Evolutionary conservation across 2,329 filamentous ascomycete genomes (phyloP).

Genomic region (Alternaria longipes): DNA sequence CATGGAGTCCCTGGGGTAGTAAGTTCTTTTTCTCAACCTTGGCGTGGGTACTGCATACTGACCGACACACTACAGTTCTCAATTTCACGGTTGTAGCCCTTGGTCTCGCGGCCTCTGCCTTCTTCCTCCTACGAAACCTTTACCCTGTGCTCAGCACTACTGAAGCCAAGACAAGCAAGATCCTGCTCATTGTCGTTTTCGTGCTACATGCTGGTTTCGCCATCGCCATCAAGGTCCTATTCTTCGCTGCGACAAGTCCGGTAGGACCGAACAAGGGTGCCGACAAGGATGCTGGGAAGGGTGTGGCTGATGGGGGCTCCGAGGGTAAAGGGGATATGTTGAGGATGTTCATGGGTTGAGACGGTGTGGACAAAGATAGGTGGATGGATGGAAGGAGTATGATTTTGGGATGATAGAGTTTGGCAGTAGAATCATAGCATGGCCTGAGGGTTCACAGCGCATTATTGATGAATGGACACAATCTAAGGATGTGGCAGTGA

Average conservation of each 20-base stretch:
- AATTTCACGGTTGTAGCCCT: slow-evolving; percentile 95
- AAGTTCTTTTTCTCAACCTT: slow-evolving; percentile 27
- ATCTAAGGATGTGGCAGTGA: neutral
- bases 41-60: neutral
- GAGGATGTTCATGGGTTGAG: slow-evolving; percentile 16
- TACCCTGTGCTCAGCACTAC: slow-evolving; percentile 89
- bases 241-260: slow-evolving; percentile 75
- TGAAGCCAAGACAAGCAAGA: slow-evolving; percentile 89
- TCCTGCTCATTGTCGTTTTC: slow-evolving; percentile 84
- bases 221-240: slow-evolving; percentile 93
- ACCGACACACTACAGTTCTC: slow-evolving; percentile 60
- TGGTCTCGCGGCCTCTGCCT: slow-evolving; percentile 50
- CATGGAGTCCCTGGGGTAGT: slow-evolving; percentile 83
- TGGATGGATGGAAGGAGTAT: neutral
- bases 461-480: neutral
- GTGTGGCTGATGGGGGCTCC: neutral
- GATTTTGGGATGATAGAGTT: neutral
- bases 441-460: neutral
- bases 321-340: slow-evolving; percentile 22
- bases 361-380: neutral
- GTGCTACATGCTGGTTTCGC: slow-evolving; percentile 87
- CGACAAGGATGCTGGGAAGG: slow-evolving; percentile 28
- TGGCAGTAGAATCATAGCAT: neutral
- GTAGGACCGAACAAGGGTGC: slow-evolving; percentile 40
- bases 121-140: slow-evolving; percentile 53